These are phyloP conservation scores for Eucalyptus cladocalyx DNA, from an alignment of 345 rosid species.

Conservation along the genomic window DNA sequence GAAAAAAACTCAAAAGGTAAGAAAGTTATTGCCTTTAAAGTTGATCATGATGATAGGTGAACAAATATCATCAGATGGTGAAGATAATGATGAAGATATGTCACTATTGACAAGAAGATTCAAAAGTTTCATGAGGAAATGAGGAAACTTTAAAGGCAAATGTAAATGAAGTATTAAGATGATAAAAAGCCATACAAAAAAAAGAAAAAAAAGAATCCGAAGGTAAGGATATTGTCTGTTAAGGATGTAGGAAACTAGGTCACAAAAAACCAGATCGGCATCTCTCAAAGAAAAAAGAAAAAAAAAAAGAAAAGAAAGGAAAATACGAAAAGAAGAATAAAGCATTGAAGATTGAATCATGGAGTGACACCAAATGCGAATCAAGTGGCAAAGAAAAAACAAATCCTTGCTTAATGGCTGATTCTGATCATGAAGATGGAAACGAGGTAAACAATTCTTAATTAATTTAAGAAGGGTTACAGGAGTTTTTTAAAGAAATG, in stretches of 20 bases:
- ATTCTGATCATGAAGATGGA: neutral
- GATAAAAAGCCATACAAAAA: neutral
- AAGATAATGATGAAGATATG: neutral
- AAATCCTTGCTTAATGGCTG: neutral
- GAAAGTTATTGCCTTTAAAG: neutral
- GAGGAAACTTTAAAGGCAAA: neutral
- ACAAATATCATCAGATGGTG: neutral
- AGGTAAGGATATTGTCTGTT: no score
- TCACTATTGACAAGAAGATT: neutral
- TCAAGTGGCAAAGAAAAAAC: neutral
- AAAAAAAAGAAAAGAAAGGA: neutral
- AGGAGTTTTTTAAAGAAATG: neutral
- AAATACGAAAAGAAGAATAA: no score
- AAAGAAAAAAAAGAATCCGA: neutral
- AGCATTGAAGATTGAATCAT: neutral
- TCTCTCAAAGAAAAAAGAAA: neutral
- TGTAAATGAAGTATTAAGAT: neutral
- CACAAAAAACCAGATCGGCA: neutral
- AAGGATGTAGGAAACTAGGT: neutral
- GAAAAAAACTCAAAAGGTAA: neutral
- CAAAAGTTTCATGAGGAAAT: neutral
- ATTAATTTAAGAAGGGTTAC: neutral
- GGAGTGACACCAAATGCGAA: neutral
- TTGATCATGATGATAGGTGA: no score
- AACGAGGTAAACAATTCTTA: neutral